These are phyloP conservation scores for Verbascum thapsus DNA, from an alignment of 257 asterid species.

Conservation along the genomic window DNA sequence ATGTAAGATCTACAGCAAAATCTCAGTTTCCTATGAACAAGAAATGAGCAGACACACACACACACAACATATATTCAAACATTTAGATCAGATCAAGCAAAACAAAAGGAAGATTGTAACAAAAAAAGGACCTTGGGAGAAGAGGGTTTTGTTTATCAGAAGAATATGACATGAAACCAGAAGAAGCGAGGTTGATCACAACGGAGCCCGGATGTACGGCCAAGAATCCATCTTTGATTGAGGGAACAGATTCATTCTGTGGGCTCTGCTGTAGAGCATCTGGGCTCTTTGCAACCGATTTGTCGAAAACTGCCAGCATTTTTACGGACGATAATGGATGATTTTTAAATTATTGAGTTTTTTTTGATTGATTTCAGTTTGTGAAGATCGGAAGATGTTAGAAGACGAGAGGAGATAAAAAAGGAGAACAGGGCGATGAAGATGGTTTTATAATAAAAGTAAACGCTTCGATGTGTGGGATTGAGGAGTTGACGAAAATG, in stretches of 20 bases:
- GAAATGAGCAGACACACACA: neutral
- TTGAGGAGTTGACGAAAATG: constrained; percentile 17
- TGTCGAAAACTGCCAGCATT: constrained; percentile 84
- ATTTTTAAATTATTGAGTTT: too few species aligned
- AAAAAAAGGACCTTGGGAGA: constrained; percentile 64
- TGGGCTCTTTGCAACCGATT: constrained; percentile 85
- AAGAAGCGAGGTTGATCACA: constrained; percentile 66
- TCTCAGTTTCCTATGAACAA: neutral
- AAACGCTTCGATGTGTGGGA: neutral
- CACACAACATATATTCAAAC: neutral
- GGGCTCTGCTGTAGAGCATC: constrained; percentile 71
- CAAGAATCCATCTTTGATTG: constrained; percentile 76
- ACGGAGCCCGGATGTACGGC: constrained; percentile 70
- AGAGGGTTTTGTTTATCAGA: constrained; percentile 66
- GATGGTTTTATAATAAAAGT: neutral
- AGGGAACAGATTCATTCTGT: constrained; percentile 45
- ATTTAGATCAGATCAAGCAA: constrained; percentile 23
- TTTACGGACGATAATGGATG: neutral
- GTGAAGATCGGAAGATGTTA: neutral
- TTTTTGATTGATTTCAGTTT: constrained; percentile 5
- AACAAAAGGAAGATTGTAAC: neutral
- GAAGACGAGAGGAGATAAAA: neutral
- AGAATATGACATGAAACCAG: constrained; percentile 76
- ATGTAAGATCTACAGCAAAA: constrained; percentile 19
- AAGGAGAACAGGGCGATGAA: neutral